Evolutionary conservation across 2,329 filamentous ascomycete species (phyloP), one percentile per base, ranked within the genome.

Genomic region (Microsporum ferrugineum): DNA sequence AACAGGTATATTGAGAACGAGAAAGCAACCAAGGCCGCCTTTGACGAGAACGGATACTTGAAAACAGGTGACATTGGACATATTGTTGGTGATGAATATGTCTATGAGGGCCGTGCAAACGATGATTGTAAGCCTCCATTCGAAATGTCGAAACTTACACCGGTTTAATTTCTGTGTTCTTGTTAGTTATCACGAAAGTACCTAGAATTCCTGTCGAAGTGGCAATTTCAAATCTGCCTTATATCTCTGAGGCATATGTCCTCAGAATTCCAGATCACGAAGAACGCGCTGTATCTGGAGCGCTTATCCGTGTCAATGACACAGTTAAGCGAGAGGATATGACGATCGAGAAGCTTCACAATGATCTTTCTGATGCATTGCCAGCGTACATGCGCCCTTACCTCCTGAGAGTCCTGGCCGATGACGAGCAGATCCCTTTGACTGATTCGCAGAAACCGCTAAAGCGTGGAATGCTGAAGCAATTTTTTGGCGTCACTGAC

Each of bases 41-140:
- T 63, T 47, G 61, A 64, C 34, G 47, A 59, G 27, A 63, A 67
- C 17, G 65, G 66, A 27, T 67, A 62, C 51, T 66, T 59, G 56
- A 65, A 62, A 59, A 65, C 66, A 33, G 65, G 66, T 8, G 65
- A 67, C 47, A 45, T 56, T 31, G 64, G 23, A 23, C 61, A 59
- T 56, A 36, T 39, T 3, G 60, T 62, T 27, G 63, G 62, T 3
- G 53, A 63, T 7, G 38, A 63, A 12, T 65, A 64, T 33, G 59
- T 66, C 3, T 38, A 66, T n/a, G 65, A 66, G 23, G 66, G 66
- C 5, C 62, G 66, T 39, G 51, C 53, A 14, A 59, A 61, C 23
- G 62, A 57, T 7, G 65, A 66, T 45, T 66, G 65, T 67, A 62
- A 58, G 64, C 60, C 10, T 36, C 34, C 10, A 6, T 10, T 36